Percentiles rank a stretch among this genome's conserved stretches.
Conservation (phyloP, 306 rosid species). For the Clitoria ternatea region DNA sequence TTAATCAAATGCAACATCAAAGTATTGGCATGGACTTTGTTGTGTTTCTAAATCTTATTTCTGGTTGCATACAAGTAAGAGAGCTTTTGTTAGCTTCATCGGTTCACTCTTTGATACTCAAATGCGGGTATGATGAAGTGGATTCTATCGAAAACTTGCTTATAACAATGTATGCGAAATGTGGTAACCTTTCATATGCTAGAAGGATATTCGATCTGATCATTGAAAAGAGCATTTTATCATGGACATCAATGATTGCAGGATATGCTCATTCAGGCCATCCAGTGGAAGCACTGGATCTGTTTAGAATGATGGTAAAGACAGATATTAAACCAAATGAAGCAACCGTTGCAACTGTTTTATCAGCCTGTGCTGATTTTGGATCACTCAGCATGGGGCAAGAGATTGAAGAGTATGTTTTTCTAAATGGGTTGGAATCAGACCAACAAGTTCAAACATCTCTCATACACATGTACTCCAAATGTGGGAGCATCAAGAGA, state of each 20-base stretch:
- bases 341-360: slow-evolving; percentile 30
- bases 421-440: slow-evolving; percentile 36
- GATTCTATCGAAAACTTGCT: slow-evolving; percentile 44
- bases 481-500: slow-evolving; percentile 50
- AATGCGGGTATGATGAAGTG: slow-evolving; percentile 40
- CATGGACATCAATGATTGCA: slow-evolving; percentile 61
- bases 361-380: slow-evolving; percentile 47
- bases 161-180: slow-evolving; percentile 52
- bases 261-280: slow-evolving; percentile 36
- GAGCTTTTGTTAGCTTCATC: slow-evolving; percentile 33
- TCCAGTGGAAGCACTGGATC: slow-evolving; percentile 38
- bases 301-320: slow-evolving; percentile 28
- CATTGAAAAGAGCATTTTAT: slow-evolving; percentile 37
- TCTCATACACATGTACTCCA: slow-evolving; percentile 73
- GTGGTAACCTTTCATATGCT: slow-evolving; percentile 41
- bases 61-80: slow-evolving; percentile 26
- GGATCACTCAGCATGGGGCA: slow-evolving; percentile 45
- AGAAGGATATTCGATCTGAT: slow-evolving; percentile 50
- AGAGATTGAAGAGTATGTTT: slow-evolving; percentile 61
- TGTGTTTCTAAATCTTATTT: slow-evolving; percentile 34
- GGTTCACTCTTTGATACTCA: slow-evolving; percentile 44
- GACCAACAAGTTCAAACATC: slow-evolving; percentile 56
- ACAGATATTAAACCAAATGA: slow-evolving; percentile 34
- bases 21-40: slow-evolving; percentile 29
- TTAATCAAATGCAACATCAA: slow-evolving; percentile 34